Percentiles rank a stretch among this genome's conserved stretches.
These are phyloP conservation scores for Blastomyces silverae DNA, from an alignment of 2,329 filamentous ascomycete genomes.

Conservation along the genomic window DNA sequence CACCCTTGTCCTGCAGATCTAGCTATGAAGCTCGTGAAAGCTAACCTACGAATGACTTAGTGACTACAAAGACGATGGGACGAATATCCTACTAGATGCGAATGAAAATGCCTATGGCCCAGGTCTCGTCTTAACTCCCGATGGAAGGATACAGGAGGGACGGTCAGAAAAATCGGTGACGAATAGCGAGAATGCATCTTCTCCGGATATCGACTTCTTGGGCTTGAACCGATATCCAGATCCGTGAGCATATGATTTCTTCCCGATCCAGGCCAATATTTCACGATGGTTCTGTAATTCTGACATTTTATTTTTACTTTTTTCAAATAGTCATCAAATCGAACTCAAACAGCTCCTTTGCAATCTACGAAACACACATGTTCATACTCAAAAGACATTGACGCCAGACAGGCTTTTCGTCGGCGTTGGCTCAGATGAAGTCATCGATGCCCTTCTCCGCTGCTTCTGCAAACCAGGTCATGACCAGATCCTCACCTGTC, in stretches of 20 bases:
- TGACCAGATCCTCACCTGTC: conserved; percentile 90
- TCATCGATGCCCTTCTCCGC: conserved; percentile 86
- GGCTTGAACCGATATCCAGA: conserved; percentile 93
- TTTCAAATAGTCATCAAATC: conserved; percentile 59
- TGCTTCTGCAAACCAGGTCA: conserved; percentile 83
- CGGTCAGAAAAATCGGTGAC: conserved; percentile 29
- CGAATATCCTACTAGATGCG: conserved; percentile 90
- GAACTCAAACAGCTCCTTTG: conserved; percentile 83
- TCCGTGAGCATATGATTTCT: conserved; percentile 45
- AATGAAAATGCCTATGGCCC: conserved; percentile 97
- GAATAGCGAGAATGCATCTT: conserved; percentile 35
- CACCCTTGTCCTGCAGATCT: conserved; percentile 12
- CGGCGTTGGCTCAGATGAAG: conserved; percentile 93
- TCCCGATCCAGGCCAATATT: conserved; percentile 1
- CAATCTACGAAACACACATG: conserved; percentile 72
- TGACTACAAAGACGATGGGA: conserved; percentile 98
- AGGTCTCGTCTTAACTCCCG: conserved; percentile 52
- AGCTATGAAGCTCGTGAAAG: neutral
- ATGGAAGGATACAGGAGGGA: conserved; percentile 42
- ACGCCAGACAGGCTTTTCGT: conserved; percentile 83
- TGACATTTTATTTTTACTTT: conserved; percentile 1
- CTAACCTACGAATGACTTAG: conserved; percentile 44
- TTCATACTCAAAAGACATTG: conserved; percentile 66
- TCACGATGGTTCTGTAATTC: neutral
- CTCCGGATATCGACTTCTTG: conserved; percentile 64